Evolutionary conservation across 1,139 yeast genomes (phyloP).

Genomic region (Meyerozyma elateridarum): DNA sequence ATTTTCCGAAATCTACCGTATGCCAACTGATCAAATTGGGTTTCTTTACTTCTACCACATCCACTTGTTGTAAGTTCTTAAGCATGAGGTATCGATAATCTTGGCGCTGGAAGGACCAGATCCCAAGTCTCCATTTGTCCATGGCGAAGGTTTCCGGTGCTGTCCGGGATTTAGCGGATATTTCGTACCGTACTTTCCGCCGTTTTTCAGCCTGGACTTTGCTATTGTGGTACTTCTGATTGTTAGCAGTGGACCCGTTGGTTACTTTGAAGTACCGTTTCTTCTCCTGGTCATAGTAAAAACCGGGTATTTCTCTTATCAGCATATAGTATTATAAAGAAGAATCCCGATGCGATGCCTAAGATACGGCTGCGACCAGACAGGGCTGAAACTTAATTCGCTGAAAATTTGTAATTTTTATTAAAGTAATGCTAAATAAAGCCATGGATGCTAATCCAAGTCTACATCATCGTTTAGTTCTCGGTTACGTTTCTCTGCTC

Average conservation of each 20-base stretch:
- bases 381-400: background rate
- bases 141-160: background rate
- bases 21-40: conserved; percentile 1
- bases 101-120: background rate
- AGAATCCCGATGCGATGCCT: conserved; percentile 2
- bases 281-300: conserved; percentile 38
- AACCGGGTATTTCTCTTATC: conserved; percentile 37
- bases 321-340: conserved; percentile 1
- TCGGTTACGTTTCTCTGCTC: conserved; percentile 19
- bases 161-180: background rate
- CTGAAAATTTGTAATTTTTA: background rate
- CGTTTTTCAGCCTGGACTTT: conserved; percentile 28
- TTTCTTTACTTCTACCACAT: background rate
- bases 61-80: background rate
- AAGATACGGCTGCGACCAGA: too few relatives aligned
- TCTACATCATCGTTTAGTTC: conserved; percentile 6
- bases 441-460: conserved; percentile 1
- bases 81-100: background rate
- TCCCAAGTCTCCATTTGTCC: background rate
- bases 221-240: conserved; percentile 30
- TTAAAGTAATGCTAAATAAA: too few relatives aligned
- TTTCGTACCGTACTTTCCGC: conserved; percentile 12
- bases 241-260: conserved; percentile 27
- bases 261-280: conserved; percentile 42
- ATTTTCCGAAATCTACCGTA: background rate